These are phyloP conservation scores for Ramularia collo-cygni DNA, from an alignment of 2,329 filamentous ascomycete genomes.

Conservation along the genomic window DNA sequence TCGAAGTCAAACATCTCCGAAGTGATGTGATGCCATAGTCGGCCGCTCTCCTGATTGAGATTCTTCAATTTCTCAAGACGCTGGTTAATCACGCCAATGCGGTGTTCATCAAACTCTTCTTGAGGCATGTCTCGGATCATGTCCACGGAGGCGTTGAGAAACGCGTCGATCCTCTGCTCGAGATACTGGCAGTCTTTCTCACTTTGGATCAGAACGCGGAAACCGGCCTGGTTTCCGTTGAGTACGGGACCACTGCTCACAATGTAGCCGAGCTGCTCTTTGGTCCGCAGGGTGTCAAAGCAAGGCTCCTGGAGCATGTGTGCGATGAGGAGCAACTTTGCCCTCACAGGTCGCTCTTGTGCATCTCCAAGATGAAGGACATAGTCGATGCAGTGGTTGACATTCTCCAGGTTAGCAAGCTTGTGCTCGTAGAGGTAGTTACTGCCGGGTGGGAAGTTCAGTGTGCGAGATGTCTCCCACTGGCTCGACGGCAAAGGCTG, in stretches of 20 bases:
- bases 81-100: conserved; percentile 80
- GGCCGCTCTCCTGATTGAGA: conserved; percentile 70
- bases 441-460: conserved; percentile 70
- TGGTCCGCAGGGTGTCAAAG: conserved; percentile 90
- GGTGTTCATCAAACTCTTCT: conserved; percentile 81
- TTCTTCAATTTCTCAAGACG: conserved; percentile 90
- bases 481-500: conserved; percentile 67
- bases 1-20: conserved; percentile 87
- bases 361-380: conserved; percentile 37
- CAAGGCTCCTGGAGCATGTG: conserved; percentile 90
- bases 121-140: conserved; percentile 70
- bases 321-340: conserved; percentile 72
- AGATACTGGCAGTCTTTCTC: conserved; percentile 79
- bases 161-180: conserved; percentile 79
- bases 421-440: conserved; percentile 78
- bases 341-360: conserved; percentile 60
- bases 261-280: conserved; percentile 95
- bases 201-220: conserved; percentile 87
- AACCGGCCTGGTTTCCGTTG: conserved; percentile 67
- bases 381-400: conserved; percentile 53
- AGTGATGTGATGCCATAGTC: conserved; percentile 79
- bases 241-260: conserved; percentile 76
- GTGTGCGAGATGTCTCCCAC: conserved; percentile 69
- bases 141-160: conserved; percentile 62
- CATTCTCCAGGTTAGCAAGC: conserved; percentile 78